Conservation (phyloP, 257 asterid genomes). For the Penstemon barbatus region DNA sequence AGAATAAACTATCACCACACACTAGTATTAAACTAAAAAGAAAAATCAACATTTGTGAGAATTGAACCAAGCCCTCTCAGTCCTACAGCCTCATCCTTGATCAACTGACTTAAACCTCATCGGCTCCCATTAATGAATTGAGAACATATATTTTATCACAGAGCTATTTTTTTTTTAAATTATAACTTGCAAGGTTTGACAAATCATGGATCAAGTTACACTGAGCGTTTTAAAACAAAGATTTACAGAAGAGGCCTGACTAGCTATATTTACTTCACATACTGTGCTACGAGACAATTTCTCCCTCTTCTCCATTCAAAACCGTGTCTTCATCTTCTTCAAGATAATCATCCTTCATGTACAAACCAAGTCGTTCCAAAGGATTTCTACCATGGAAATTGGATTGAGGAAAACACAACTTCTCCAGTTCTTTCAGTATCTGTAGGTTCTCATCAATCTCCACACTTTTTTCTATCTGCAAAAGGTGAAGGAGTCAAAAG, state of each 20-base stretch:
- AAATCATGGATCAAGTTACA: background rate
- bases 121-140: background rate
- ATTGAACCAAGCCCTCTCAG: too few relatives aligned
- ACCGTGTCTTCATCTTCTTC: conserved; percentile 37
- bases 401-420: conserved; percentile 32
- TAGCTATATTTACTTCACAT: background rate
- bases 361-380: conserved; percentile 55
- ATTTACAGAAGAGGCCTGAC: background rate
- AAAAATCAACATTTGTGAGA: too few relatives aligned
- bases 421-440: conserved; percentile 47
- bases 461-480: conserved; percentile 56
- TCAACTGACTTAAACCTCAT: too few relatives aligned
- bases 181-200: background rate
- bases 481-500: background rate
- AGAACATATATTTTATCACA: too few relatives aligned
- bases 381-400: conserved; percentile 27
- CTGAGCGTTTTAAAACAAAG: background rate
- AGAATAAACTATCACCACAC: too few relatives aligned
- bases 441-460: conserved; percentile 40
- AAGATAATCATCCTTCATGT: conserved; percentile 41
- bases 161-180: too few relatives aligned
- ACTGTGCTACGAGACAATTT: conserved; percentile 34
- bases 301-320: conserved; percentile 60
- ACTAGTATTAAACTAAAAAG: too few relatives aligned
- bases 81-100: too few relatives aligned